Base-by-base conservation (phyloP, 2,329 filamentous ascomycete species). In the Rosellinia necatrix region DNA sequence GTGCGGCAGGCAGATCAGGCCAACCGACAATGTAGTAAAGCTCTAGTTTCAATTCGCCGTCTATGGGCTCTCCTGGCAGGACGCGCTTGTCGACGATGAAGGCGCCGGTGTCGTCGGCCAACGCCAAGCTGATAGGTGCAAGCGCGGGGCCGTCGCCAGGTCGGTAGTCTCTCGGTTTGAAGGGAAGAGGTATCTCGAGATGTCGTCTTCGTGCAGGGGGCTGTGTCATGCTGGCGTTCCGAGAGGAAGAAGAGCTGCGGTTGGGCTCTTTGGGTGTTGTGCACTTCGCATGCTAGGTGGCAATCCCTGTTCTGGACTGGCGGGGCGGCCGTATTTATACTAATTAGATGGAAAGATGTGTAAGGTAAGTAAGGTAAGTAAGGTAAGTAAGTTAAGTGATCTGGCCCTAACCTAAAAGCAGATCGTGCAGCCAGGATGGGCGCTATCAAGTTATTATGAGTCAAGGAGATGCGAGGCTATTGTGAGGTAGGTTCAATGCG, bases 21-120 rank as follows among this genome's bases (percentile, higher is more conserved):
- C 82, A 85, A 6, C 78, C 78, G 4, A 87, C 74, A 2, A 82
- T 70, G 54, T 87, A 84, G 46, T 77, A 76, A 58, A 84, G 74
- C 6, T 79, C 72, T 41, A 78, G 1, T 62, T 68, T 43, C 66
- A 72, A 50, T 19, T 69, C 64, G 44, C 64, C 65, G 46, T 68
- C 63, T n/a, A 58, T 15, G 5, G 66, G 60, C 19, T 64, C 34
- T 1, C 68, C 63, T 1, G 79, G 75, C 0, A 81, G 71, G 6
- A 84, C 70, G 27, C 81, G 74, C 61, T 81, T 78, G 43, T 81
- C 78, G 58, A 81, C 67, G 37, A 88, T 87, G 63, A 79, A 83
- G n/a, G 80, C 83, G 7, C 78, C 78, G 38, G 78, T 76, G 61
- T 85, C 79, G 65, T 76, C 69, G 1, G 73, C 67, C 3, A 78